A percentile compares a stretch with the other conserved stretches of the same genome.
Evolutionary conservation across 1,139 yeast species (phyloP).

Genomic region (Yamadazyma conglobata): DNA sequence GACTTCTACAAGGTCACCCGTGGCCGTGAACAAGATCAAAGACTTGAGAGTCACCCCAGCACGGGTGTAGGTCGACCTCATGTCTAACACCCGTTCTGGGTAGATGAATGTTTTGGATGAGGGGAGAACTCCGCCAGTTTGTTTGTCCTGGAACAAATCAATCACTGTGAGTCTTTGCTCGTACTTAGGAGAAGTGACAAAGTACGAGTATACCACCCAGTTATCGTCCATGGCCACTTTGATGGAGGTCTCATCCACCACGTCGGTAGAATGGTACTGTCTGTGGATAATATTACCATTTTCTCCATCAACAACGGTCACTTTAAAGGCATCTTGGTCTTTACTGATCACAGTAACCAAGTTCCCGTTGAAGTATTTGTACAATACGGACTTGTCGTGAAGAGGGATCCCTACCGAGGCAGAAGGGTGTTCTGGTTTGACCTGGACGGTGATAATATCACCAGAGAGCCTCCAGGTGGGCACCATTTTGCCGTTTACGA

Average conservation of each 20-base stretch:
- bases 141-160: constrained; percentile 80
- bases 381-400: constrained; percentile 70
- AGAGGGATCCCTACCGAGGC: constrained; percentile 70
- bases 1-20: constrained; percentile 64
- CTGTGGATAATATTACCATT: constrained; percentile 64
- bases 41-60: constrained; percentile 76
- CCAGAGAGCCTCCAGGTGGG: constrained; percentile 29
- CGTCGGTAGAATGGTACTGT: constrained; percentile 38
- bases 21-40: constrained; percentile 52
- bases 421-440: constrained; percentile 41
- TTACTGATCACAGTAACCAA: constrained; percentile 53
- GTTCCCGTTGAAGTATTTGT: constrained; percentile 81
- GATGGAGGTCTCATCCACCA: constrained; percentile 36
- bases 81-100: constrained; percentile 51
- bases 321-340: constrained; percentile 30
- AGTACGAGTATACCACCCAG: constrained; percentile 74
- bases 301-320: constrained; percentile 62
- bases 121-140: constrained; percentile 16
- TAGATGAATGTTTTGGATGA: constrained; percentile 51
- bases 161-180: constrained; percentile 65
- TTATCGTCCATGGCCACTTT: constrained; percentile 72
- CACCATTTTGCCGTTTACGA: constrained; percentile 14
- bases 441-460: constrained; percentile 17
- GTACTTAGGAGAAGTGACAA: constrained; percentile 45
- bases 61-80: constrained; percentile 61